Evolutionary conservation across 257 asterid genomes (phyloP).

Genomic region (Knoxia roxburghii): DNA sequence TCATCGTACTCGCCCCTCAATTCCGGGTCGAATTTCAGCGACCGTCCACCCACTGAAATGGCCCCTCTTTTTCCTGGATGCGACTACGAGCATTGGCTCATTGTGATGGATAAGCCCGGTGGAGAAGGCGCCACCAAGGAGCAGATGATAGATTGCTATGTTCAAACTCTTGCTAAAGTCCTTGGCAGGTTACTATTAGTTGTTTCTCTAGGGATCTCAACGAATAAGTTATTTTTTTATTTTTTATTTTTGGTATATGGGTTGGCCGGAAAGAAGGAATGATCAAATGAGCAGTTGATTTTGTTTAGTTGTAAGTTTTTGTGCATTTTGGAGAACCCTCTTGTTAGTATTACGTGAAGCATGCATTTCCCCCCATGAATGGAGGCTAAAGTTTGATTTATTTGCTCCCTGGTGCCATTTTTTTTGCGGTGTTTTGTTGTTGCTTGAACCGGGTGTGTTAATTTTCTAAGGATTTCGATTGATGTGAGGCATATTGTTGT

Average conservation of each 20-base stretch:
- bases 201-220: neutral
- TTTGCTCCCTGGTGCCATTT: neutral
- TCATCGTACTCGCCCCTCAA: constrained; percentile 76
- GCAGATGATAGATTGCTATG: constrained; percentile 88
- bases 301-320: too few species aligned
- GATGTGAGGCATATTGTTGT: too few species aligned
- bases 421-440: neutral
- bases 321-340: neutral
- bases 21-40: constrained; percentile 71
- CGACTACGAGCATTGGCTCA: constrained; percentile 96
- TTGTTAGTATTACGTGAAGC: too few species aligned
- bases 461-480: neutral
- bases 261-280: neutral
- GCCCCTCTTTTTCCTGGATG: constrained; percentile 97
- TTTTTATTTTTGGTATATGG: neutral
- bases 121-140: constrained; percentile 91
- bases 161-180: constrained; percentile 74
- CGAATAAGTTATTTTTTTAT: too few species aligned
- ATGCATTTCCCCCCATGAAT: too few species aligned
- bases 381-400: neutral
- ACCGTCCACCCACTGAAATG: constrained; percentile 92
- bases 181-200: constrained; percentile 54
- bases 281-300: too few species aligned
- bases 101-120: constrained; percentile 96
- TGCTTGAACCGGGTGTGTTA: neutral